phyloP scores from a whole-genome alignment of 176 grass and related monocot species.

The Elaeis guineensis region DNA sequence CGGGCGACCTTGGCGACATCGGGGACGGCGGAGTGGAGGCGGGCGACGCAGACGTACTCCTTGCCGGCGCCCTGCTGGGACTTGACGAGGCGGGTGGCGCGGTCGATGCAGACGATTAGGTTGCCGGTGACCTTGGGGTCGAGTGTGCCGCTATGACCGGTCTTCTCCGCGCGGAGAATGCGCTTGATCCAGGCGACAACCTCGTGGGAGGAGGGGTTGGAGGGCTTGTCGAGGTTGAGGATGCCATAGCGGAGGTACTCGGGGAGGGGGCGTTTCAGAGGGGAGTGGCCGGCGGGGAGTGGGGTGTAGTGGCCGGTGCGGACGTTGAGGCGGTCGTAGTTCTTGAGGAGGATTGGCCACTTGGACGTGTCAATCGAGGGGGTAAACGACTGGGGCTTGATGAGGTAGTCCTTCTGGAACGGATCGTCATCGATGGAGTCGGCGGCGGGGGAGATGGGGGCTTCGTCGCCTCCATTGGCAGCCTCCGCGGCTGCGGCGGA shows the following conservation, averaged over 20 bases:
- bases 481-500: too few species aligned
- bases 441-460: too few species aligned
- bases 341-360: constrained; percentile 72
- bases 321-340: constrained; percentile 84
- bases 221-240: constrained; percentile 94
- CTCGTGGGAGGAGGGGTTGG: constrained; percentile 94
- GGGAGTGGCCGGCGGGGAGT: constrained; percentile 66
- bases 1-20: too few species aligned
- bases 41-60: too few species aligned
- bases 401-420: too few species aligned
- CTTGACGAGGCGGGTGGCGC: too few species aligned
- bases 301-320: constrained; percentile 82
- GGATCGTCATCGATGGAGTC: too few species aligned
- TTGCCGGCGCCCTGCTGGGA: too few species aligned
- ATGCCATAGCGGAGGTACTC: constrained; percentile 78
- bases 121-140: constrained; percentile 84
- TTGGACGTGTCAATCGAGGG: constrained; percentile 39
- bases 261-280: constrained; percentile 65
- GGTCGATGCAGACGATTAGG: too few species aligned
- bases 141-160: constrained; percentile 79
- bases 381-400: too few species aligned
- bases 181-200: constrained; percentile 95
- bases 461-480: too few species aligned
- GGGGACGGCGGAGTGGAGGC: too few species aligned
- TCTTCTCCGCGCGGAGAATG: constrained; percentile 66